Evolutionary conservation across 305 asterid genomes (phyloP).

Genomic region (Fraxinus ornus): DNA sequence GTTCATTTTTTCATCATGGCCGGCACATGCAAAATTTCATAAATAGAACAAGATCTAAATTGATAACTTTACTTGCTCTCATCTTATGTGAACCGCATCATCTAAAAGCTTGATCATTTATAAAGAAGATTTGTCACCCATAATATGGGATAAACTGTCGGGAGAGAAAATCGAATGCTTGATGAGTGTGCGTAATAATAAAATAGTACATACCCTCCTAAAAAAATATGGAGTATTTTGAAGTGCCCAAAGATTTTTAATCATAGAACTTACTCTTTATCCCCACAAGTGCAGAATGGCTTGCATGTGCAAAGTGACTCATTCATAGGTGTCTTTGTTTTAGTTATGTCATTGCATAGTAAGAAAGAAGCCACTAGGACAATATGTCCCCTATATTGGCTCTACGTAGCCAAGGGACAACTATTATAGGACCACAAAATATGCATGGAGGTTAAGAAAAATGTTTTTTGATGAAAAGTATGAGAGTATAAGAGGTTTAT

Average conservation of each 20-base stretch:
- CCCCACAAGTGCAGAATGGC: slow-evolving; percentile 33
- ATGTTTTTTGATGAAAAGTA: neutral
- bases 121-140: neutral
- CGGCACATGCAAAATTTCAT: neutral
- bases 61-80: neutral
- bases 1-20: neutral
- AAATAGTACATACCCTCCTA: neutral
- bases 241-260: neutral
- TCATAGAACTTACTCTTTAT: slow-evolving; percentile 22
- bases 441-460: slow-evolving; percentile 25
- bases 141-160: neutral
- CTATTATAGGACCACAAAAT: slow-evolving; percentile 30
- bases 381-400: slow-evolving; percentile 36
- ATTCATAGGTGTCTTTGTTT: slow-evolving; percentile 32
- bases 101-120: neutral
- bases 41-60: neutral
- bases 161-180: neutral
- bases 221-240: neutral
- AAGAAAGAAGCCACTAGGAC: slow-evolving; percentile 31
- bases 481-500: neutral
- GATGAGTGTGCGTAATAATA: neutral
- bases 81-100: neutral
- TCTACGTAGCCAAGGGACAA: slow-evolving; percentile 30
- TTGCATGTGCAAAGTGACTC: slow-evolving; percentile 39
- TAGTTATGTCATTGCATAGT: slow-evolving; percentile 27